A percentile compares a stretch with the other conserved stretches of the same genome.
These are phyloP conservation scores for Aegilops tauschii DNA, from an alignment of 176 grass and related monocot genomes.

Conservation along the genomic window DNA sequence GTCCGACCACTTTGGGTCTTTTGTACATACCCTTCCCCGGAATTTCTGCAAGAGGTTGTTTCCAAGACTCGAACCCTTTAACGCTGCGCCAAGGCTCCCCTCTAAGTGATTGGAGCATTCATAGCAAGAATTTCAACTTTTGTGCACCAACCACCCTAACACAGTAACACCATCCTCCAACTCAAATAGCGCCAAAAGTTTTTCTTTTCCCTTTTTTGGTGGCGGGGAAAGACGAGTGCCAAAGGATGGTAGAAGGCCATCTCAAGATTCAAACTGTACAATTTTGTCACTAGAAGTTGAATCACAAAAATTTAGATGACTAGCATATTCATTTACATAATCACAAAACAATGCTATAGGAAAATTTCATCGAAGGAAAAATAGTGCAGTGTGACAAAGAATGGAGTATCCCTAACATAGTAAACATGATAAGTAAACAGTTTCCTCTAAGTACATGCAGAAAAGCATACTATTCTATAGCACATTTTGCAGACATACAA, in stretches of 20 bases:
- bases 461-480: not conserved
- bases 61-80: no score
- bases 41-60: no score
- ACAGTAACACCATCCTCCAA: not conserved
- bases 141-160: not conserved
- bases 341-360: not conserved
- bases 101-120: not conserved
- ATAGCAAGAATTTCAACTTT: not conserved
- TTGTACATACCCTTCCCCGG: no score
- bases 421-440: not conserved
- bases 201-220: not conserved
- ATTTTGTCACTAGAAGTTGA: not conserved
- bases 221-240: not conserved
- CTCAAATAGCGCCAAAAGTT: not conserved
- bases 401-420: not conserved
- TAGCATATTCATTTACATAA: not conserved
- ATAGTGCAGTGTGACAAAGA: not conserved
- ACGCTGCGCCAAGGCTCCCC: no score
- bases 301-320: not conserved
- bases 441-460: not conserved
- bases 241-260: not conserved
- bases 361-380: not conserved
- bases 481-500: not conserved
- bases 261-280: not conserved
- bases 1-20: no score